Evolutionary conservation across 108 stramenopile genomes (phyloP).

Genomic region (Stephanodiscus triporus): DNA sequence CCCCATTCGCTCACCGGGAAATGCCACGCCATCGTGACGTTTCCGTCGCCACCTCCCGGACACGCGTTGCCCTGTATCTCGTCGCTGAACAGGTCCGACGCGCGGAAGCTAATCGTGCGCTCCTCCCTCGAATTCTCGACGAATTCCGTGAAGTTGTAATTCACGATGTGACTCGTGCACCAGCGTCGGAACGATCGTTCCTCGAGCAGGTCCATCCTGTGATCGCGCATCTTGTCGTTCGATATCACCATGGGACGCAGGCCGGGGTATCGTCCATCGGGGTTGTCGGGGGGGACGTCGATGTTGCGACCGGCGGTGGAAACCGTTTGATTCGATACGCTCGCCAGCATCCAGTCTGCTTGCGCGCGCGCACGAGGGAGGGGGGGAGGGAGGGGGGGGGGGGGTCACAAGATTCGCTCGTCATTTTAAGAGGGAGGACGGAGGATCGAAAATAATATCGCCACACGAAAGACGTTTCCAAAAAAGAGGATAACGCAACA

Average conservation of each 20-base stretch:
- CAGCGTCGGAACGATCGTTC: slow-evolving; percentile 53
- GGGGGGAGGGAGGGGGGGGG: background rate
- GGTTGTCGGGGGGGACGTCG: slow-evolving; percentile 41
- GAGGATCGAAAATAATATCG: background rate
- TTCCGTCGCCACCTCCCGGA: slow-evolving; percentile 4
- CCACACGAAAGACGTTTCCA: background rate
- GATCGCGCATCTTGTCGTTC: slow-evolving; percentile 60
- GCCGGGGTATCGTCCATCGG: slow-evolving; percentile 50
- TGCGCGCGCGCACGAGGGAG: background rate
- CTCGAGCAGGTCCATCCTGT: slow-evolving; percentile 47
- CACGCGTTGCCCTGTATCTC: slow-evolving; percentile 53
- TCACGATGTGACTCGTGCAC: slow-evolving; percentile 54
- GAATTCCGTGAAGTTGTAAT: slow-evolving; percentile 50
- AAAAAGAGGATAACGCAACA: background rate
- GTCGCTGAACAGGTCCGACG: slow-evolving; percentile 49
- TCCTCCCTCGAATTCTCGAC: slow-evolving; percentile 37
- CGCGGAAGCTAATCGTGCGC: slow-evolving; percentile 43
- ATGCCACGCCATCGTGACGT: slow-evolving; percentile 60
- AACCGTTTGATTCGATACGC: slow-evolving; percentile 49
- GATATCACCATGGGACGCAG: slow-evolving; percentile 50
- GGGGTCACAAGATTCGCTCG: background rate
- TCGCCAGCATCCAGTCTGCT: slow-evolving; percentile 55
- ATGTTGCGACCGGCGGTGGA: slow-evolving; percentile 39
- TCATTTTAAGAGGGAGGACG: background rate
- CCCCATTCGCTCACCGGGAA: slow-evolving; percentile 75